Percentiles rank a stretch among this genome's conserved stretches.
Conservation (phyloP, 306 rosid species). For the Dryas alaskensis region DNA sequence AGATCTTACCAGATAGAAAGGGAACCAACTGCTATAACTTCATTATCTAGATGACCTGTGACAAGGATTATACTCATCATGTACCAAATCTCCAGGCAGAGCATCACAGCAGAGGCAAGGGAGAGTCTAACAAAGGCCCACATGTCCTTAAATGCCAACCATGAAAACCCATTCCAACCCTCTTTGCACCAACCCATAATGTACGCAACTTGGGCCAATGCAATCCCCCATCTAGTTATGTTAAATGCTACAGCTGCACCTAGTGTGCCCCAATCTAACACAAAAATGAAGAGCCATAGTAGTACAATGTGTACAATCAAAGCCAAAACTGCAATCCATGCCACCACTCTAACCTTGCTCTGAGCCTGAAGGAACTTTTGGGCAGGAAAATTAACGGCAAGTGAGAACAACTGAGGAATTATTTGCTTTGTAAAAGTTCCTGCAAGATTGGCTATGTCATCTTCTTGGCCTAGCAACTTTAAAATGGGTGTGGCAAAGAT, state of each 20-base stretch:
- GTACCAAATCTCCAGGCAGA: constrained; percentile 72
- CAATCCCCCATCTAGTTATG: constrained; percentile 55
- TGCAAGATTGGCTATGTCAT: constrained; percentile 62
- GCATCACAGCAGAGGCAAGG: constrained; percentile 77
- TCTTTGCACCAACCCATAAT: constrained; percentile 68
- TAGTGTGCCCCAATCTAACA: constrained; percentile 46
- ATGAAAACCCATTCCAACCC: constrained; percentile 67
- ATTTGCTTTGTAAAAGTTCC: constrained; percentile 43
- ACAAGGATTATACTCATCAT: constrained; percentile 26
- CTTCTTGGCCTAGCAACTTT: constrained; percentile 58
- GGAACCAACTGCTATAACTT: constrained; percentile 50
- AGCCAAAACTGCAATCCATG: constrained; percentile 59
- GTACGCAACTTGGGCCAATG: constrained; percentile 57
- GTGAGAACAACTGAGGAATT: constrained; percentile 65
- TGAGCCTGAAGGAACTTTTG: constrained; percentile 83
- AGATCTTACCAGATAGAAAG: constrained; percentile 50
- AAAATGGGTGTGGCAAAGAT: constrained; percentile 61
- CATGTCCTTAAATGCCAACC: constrained; percentile 64
- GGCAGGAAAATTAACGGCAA: constrained; percentile 59
- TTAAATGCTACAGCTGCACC: constrained; percentile 68
- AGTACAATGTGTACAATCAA: constrained; percentile 39
- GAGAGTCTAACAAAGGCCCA: constrained; percentile 78
- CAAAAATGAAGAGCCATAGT: constrained; percentile 51
- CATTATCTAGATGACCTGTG: constrained; percentile 39
- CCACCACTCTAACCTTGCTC: constrained; percentile 54